phyloP scores from a whole-genome alignment of 305 asterid species.

The Lippia alba region DNA sequence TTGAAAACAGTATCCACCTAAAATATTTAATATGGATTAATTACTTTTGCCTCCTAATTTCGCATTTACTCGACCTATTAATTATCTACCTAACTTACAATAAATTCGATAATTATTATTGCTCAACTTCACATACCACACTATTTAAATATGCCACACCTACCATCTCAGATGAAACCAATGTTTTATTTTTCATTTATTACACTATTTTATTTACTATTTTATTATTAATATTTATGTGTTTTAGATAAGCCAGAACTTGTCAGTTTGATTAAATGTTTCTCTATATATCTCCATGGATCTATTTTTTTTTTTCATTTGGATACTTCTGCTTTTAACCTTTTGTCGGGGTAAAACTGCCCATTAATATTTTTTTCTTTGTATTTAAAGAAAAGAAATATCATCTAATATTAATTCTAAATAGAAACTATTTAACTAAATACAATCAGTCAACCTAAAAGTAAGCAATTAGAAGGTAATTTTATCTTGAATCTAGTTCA shows the following conservation, averaged over 20 bases:
- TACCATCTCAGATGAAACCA: constrained; percentile 37
- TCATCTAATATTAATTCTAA: no score
- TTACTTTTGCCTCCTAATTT: constrained; percentile 18
- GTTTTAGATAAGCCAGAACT: constrained; percentile 5
- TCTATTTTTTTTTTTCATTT: background rate
- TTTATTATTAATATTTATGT: background rate
- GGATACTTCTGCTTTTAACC: constrained; percentile 4
- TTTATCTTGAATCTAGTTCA: no score
- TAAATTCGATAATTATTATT: constrained; percentile 34
- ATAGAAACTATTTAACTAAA: no score
- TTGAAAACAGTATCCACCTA: constrained; percentile 36
- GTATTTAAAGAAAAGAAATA: no score
- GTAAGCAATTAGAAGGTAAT: no score
- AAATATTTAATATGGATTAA: constrained; percentile 33
- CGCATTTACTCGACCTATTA: constrained; percentile 34
- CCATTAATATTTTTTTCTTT: no score
- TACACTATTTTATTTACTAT: constrained; percentile 11
- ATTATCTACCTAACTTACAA: constrained; percentile 44
- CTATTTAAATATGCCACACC: constrained; percentile 35
- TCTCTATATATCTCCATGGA: background rate
- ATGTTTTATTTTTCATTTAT: constrained; percentile 30
- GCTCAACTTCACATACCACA: constrained; percentile 9
- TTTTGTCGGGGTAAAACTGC: constrained; percentile 13
- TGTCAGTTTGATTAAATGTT: constrained; percentile 6
- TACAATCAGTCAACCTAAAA: no score